phyloP scores from a whole-genome alignment of 164 flowering plant species.

The Nymphaea thermarum region DNA sequence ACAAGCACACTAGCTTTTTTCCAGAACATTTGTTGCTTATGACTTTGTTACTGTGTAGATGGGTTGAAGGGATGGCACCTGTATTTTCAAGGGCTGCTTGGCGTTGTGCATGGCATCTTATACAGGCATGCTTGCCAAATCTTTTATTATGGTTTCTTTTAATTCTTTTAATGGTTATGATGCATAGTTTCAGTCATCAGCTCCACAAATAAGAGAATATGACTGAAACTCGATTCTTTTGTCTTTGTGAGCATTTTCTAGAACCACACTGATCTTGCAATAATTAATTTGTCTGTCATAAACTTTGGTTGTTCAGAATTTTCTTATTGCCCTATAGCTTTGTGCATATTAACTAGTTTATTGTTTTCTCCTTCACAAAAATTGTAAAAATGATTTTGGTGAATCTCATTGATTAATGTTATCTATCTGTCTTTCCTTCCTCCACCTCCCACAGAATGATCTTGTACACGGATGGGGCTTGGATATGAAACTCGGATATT shows the following conservation, averaged over 20 bases:
- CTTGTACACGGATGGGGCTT: slow-evolving; percentile 98
- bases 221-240: too few relatives aligned
- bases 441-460: slow-evolving; percentile 59
- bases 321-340: neutral
- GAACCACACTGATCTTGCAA: too few relatives aligned
- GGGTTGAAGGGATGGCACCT: slow-evolving; percentile 99
- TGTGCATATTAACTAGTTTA: neutral
- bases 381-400: neutral
- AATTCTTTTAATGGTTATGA: too few relatives aligned
- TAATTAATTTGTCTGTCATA: too few relatives aligned
- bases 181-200: too few relatives aligned
- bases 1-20: neutral
- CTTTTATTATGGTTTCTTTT: too few relatives aligned
- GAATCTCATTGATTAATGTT: neutral
- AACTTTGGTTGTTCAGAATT: too few relatives aligned
- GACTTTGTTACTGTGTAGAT: slow-evolving; percentile 27
- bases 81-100: slow-evolving; percentile 95
- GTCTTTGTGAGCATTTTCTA: too few relatives aligned
- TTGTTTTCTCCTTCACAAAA: neutral
- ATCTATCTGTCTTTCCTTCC: neutral
- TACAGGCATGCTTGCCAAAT: slow-evolving; percentile 45
- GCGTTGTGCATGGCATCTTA: slow-evolving; percentile 93
- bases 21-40: neutral
- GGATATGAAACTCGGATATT: slow-evolving; percentile 98
- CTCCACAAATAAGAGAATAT: too few relatives aligned